Base-by-base conservation (phyloP, 1,284 basidiomycete species). In the Filobasidium uniguttulatum region DNA sequence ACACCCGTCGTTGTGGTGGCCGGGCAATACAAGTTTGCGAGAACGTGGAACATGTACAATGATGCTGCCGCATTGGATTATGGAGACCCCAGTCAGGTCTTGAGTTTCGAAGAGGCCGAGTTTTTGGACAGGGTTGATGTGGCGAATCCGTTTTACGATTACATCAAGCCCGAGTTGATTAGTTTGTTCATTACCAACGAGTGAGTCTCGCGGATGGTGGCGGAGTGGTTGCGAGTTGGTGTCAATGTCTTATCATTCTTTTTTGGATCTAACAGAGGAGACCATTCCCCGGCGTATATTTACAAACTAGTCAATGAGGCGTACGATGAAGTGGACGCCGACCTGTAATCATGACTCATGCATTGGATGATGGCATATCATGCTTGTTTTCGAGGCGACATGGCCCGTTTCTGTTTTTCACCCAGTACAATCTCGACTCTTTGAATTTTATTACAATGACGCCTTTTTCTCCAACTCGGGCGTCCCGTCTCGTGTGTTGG, bases 111-210 rank as follows among this genome's bases (percentile, higher is more conserved):
- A 38, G 60, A 61, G 35, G 80, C 85, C 54, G 66, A 65, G 7
- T 57, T 62, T 7, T 78, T 83, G 41, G 83, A 85, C 58, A 82
- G 83, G 57, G 85, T 90, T 7, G 88, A 94, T 57, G 84, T 93
- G 9, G 74, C 87, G 30, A 89, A 88, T 63, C 89, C 91, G 17
- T 85, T 85, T 62, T 97, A 86, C 65, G 93, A 98, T 68, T 93
- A 94, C 67, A 84, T 98, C 37, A 77, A 80, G 40, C 90, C 91
- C 10, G 87, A 94, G 63, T 70, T 94, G 55, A 79, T 98, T 48
- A 85, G 91, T 64, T 83, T 90, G 17, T 93, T 89, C 64, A 88
- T 97, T 60, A 97, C 91, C 9, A 98, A 98, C 60, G 85, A 91
- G 88, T 90, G 64, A 73, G 86, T 79, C 1, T 17, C 8, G 14